Base-by-base conservation (phyloP, 1,139 yeast genomes). In the Kodamaea suecica region DNA sequence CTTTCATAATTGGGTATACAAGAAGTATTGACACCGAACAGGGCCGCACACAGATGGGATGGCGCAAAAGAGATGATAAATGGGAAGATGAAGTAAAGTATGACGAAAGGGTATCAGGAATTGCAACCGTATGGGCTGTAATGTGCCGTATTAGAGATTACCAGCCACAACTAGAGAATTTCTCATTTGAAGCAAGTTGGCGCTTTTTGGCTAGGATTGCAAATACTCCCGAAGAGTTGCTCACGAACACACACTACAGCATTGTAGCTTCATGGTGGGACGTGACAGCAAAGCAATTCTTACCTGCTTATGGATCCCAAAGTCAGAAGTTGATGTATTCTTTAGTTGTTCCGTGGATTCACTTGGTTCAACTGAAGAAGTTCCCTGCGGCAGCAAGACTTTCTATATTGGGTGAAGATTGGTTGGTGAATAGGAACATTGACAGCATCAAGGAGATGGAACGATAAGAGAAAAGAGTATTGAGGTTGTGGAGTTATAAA, bases 181-280 rank as follows among this genome's bases (percentile, higher is more conserved):
- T 50, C 49, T 44, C 65, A 2, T 43, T 49, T 34, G 47, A 50
- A 42, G 48, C 87, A 66, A 57, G 90, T 74, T 92, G 98, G 98
- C 63, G 53, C 21, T 74, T 85, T 54, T 48, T 84, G 20, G 83
- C 96, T 0, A 68, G 97, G 31, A 59, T 78, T 39, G 64, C 83
- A 28, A 90, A 92, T 55, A 66, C 74, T 1, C 70, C 76, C 2
- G 25, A 50, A 4, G 58, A 60, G 0, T 53, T 74, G 8, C 53
- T 87, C 10, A 66, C 77, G 0, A 82, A 87, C 45, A 75, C 84
- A 0, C 95, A 88, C 53, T 90, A 73, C 53, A 69, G 80, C 0
- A 74, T 84, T 2, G 72, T 81, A 5, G 80, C 88, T 2, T 76
- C 84, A 28, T 90, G 97, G 96, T 87, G 97, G 95, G 98, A 94